phyloP scores from a whole-genome alignment of 1,284 basidiomycete species.

The Papiliotrema nemorosa region DNA sequence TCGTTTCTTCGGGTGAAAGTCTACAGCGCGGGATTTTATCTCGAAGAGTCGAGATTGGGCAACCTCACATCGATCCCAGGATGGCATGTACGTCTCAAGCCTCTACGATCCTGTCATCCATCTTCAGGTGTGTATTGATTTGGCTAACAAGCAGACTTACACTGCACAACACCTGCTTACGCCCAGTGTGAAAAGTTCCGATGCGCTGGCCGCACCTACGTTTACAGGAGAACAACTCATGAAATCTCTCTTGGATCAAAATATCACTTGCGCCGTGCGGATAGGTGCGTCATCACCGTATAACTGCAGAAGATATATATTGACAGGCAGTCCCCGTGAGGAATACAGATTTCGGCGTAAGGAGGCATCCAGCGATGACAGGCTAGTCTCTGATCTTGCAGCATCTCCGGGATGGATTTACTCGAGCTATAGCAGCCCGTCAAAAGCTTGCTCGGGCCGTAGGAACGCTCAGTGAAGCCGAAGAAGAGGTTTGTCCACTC shows the following conservation, averaged over 20 bases:
- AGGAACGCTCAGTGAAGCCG: slow-evolving; percentile 28
- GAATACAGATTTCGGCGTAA: slow-evolving; percentile 52
- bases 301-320: background rate
- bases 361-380: slow-evolving; percentile 1
- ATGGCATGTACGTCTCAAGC: slow-evolving; percentile 28
- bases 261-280: slow-evolving; percentile 42
- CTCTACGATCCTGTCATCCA: background rate
- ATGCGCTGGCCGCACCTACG: slow-evolving; percentile 14
- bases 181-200: slow-evolving; percentile 9
- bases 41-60: slow-evolving; percentile 39
- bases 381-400: slow-evolving; percentile 6
- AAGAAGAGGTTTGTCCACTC: slow-evolving; percentile 39
- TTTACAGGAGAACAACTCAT: slow-evolving; percentile 40
- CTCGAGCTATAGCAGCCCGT: slow-evolving; percentile 51
- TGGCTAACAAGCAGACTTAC: slow-evolving; percentile 15
- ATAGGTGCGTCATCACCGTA: slow-evolving; percentile 37
- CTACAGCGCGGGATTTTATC: slow-evolving; percentile 55
- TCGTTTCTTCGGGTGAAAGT: slow-evolving; percentile 55
- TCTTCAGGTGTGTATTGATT: background rate
- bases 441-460: slow-evolving; percentile 46
- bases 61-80: slow-evolving; percentile 22
- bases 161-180: slow-evolving; percentile 26
- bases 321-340: slow-evolving; percentile 51
- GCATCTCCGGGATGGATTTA: slow-evolving; percentile 56
- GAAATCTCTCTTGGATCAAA: slow-evolving; percentile 30